These are phyloP conservation scores for Chaetomium sp. DNA, from an alignment of 2,329 filamentous ascomycete species.

Conservation along the genomic window DNA sequence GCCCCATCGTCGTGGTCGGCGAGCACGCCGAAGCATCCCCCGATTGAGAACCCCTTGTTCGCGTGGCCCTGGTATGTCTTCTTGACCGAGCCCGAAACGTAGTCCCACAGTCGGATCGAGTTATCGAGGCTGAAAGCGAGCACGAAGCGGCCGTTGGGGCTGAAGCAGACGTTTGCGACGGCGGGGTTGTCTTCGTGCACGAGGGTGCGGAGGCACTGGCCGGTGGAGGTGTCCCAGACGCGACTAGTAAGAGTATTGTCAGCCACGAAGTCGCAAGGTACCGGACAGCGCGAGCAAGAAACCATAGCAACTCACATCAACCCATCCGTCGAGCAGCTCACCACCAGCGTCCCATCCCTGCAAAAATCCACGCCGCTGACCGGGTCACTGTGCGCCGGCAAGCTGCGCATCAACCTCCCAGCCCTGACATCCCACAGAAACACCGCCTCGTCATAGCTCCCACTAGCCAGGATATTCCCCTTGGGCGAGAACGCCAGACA, in stretches of 20 bases:
- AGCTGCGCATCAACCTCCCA: slow-evolving; percentile 80
- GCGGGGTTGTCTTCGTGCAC: slow-evolving; percentile 95
- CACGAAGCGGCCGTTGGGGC: slow-evolving; percentile 90
- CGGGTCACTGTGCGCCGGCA: slow-evolving; percentile 94
- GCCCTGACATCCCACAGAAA: slow-evolving; percentile 96
- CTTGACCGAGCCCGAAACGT: slow-evolving; percentile 84
- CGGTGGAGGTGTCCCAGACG: slow-evolving; percentile 94
- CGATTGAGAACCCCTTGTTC: slow-evolving; percentile 83
- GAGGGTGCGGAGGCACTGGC: slow-evolving; percentile 90
- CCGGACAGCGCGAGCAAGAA: not conserved
- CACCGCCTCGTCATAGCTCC: slow-evolving; percentile 95
- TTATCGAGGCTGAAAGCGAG: slow-evolving; percentile 90
- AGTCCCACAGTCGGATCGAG: slow-evolving; percentile 91
- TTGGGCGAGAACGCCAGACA: slow-evolving; percentile 95
- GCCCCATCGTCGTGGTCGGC: slow-evolving; percentile 31
- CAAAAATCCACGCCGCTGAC: slow-evolving; percentile 94
- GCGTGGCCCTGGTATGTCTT: slow-evolving; percentile 96
- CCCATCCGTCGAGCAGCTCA: slow-evolving; percentile 88
- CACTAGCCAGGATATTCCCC: slow-evolving; percentile 93
- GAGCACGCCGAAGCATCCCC: slow-evolving; percentile 74
- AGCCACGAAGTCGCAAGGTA: slow-evolving; percentile 1
- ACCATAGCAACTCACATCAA: slow-evolving; percentile 64
- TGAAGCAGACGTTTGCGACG: slow-evolving; percentile 87
- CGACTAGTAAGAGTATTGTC: slow-evolving; percentile 52
- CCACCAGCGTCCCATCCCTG: slow-evolving; percentile 86